Evolutionary conservation across 148 eudicot species (phyloP), one percentile per base, ranked within the genome.

Genomic region (Chenopodium album): DNA sequence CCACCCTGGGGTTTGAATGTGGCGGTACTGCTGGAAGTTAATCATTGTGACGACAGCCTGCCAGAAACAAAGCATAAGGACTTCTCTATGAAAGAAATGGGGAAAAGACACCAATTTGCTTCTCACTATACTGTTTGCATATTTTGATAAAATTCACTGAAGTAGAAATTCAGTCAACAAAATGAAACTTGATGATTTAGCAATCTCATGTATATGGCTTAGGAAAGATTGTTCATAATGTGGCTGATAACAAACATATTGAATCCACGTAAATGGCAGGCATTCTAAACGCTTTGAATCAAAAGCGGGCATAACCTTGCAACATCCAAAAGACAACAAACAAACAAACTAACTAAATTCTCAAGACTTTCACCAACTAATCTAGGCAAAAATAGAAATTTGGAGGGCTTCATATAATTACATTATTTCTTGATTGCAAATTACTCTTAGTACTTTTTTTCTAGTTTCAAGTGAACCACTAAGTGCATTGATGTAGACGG

Each of bases 1-100:
- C 97, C 94, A 92, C 29, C 95, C 95, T 0, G 95, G 95, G 31
- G 90, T 56, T 86, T 87, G 87, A 73, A 92, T 92, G 82, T 92
- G 95, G 14, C 95, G 92, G 32, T 90, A 92, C 76, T 84, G 83
- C 76, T 92, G 94, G 85, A 86, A 87, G 87, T 91, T 93, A 71
- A 79, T 81, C 85, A 93, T 91, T 12, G 92, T 87, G 62, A 93
- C 93, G 31, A 76, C 77, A 56, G 93, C 97, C 94, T 93, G 84
- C 76, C 71, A 76, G 20, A 66, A 74, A 2, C 29, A 37, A 68
- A 76, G 74, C 64, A 62, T 48, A 73, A 52, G 71, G n/a, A 29
- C 23, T 66, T 17, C 20, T 7, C 26, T 11, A 41, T 5, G 12
- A 48, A 73, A 28, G 41, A n/a, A 73, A 50, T 28, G 17, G 22